Evolutionary conservation across 2,329 filamentous ascomycete genomes (phyloP).

Genomic region (Calonectria crousiana): DNA sequence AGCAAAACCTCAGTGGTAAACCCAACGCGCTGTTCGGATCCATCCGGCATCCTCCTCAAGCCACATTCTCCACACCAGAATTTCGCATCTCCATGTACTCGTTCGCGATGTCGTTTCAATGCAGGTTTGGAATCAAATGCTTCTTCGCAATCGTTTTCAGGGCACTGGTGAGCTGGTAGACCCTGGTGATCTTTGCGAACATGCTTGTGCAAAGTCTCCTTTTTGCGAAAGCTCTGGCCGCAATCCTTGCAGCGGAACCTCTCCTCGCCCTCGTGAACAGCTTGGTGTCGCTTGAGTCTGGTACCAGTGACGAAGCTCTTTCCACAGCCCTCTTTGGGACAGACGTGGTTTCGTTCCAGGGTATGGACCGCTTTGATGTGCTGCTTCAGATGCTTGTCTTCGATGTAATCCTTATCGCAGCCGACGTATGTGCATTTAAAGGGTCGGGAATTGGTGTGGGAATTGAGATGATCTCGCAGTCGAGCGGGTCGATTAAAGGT

Average conservation of each 20-base stretch:
- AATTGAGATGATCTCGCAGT: conserved; percentile 82
- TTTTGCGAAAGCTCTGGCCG: conserved; percentile 85
- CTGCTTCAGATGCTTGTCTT: conserved; percentile 86
- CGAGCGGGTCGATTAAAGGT: conserved; percentile 89
- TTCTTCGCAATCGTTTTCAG: conserved; percentile 69
- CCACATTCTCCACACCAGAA: conserved; percentile 85
- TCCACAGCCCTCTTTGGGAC: conserved; percentile 77
- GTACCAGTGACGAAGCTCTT: conserved; percentile 88
- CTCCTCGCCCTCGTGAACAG: conserved; percentile 81
- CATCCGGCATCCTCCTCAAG: conserved; percentile 53
- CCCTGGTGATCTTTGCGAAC: conserved; percentile 81
- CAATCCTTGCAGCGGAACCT: conserved; percentile 82
- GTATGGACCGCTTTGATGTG: conserved; percentile 88
- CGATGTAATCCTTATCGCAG: conserved; percentile 87
- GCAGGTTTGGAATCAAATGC: conserved; percentile 81
- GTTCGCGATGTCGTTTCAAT: conserved; percentile 77
- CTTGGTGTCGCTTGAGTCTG: conserved; percentile 79
- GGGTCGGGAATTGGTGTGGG: conserved; percentile 87
- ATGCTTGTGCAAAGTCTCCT: conserved; percentile 86
- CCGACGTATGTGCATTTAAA: conserved; percentile 77
- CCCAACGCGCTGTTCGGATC: conserved; percentile 58
- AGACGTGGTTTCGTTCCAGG: conserved; percentile 76
- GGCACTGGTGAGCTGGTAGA: conserved; percentile 78
- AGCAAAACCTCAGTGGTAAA: conserved; percentile 82
- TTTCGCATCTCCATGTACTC: conserved; percentile 75